Percentiles rank a stretch among this genome's conserved stretches.
These are phyloP conservation scores for Wickerhamiella qilinensis DNA, from an alignment of 805 yeast genomes.

Conservation along the genomic window DNA sequence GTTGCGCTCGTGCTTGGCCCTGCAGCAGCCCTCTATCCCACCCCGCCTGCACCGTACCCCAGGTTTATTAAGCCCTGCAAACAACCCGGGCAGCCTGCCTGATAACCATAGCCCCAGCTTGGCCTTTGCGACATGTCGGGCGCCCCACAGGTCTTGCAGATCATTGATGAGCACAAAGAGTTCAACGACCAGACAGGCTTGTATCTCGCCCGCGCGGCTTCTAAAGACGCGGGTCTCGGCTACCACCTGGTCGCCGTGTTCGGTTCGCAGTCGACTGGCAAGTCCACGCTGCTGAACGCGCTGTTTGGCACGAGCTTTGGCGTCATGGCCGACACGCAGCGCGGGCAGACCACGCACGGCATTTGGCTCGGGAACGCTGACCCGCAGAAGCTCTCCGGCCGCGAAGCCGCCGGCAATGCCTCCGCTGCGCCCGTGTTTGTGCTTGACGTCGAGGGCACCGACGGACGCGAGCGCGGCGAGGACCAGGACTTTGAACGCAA, in stretches of 20 bases:
- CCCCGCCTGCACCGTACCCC: no score
- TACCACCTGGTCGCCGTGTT: slow-evolving; percentile 90
- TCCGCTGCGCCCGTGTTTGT: slow-evolving; percentile 25
- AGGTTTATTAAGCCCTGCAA: no score
- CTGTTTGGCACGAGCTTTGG: slow-evolving; percentile 78
- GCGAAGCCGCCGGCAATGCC: not conserved
- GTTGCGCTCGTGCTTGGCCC: no score
- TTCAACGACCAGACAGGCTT: slow-evolving; percentile 28
- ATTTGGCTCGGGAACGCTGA: slow-evolving; percentile 54
- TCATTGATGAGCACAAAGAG: slow-evolving; percentile 43
- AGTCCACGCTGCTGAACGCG: slow-evolving; percentile 76
- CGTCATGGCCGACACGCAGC: slow-evolving; percentile 74
- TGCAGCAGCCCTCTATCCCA: no score
- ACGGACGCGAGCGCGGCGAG: slow-evolving; percentile 94
- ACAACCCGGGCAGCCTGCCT: no score
- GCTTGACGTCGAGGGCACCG: slow-evolving; percentile 98
- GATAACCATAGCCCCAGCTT: no score
- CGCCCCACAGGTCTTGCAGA: slow-evolving; percentile 23
- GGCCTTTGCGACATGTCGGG: not conserved
- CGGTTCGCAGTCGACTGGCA: slow-evolving; percentile 95
- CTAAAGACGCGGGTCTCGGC: slow-evolving; percentile 35
- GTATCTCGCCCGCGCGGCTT: slow-evolving; percentile 17
- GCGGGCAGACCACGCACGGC: slow-evolving; percentile 87
- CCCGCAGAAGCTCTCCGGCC: slow-evolving; percentile 1
- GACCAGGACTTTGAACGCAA: slow-evolving; percentile 97